Base-by-base conservation (phyloP, 2,329 filamentous ascomycete genomes). In the Cercospora sesami region DNA sequence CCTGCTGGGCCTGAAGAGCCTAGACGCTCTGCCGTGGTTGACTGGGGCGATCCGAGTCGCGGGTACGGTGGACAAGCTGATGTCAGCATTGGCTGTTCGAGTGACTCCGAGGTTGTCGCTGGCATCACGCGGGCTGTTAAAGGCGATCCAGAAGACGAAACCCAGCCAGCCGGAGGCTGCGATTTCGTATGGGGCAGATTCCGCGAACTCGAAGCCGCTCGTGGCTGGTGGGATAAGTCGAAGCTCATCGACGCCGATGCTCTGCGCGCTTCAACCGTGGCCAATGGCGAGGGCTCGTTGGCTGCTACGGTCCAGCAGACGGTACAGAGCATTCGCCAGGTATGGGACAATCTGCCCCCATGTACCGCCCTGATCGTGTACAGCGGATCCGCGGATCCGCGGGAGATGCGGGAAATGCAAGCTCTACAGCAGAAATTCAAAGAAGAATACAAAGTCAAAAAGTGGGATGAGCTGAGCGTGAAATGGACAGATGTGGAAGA, bases 1-100 rank as follows among this genome's bases (percentile, higher is more conserved):
- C 70, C 74, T n/a, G 72, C 73, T 59, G 75, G 72, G 10, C 75
- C 73, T 10, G 82, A 85, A 39, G 81, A 83, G 71, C 69, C 72
- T 18, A 89, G 89, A 78, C 87, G 85, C 0, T 90, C 89, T 68
- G 91, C 91, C 1, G 88, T 96, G 33, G 86, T 98, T 23, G 95
- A 99, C 80, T 97, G 94, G 91, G 94, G 94, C 61, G 90, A 93
- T 68, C 91, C 92, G 14, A 86, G 85, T 70, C 83, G 86, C 63
- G 87, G 86, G 5, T 86, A 87, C 67, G 87, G 87, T 16, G 80
- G 82, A 18, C 83, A 85, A 64, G 88, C 87, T 2, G 82, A 82
- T 23, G 81, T 86, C 36, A 81, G 83, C 8, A 83, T 90, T 66
- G 85, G 84, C 23, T 89, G 87, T 73, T 79, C 80, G 39, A 83